Conservation (phyloP, 2,329 filamentous ascomycete genomes). For the Sporothrix brunneoviolacea region DNA sequence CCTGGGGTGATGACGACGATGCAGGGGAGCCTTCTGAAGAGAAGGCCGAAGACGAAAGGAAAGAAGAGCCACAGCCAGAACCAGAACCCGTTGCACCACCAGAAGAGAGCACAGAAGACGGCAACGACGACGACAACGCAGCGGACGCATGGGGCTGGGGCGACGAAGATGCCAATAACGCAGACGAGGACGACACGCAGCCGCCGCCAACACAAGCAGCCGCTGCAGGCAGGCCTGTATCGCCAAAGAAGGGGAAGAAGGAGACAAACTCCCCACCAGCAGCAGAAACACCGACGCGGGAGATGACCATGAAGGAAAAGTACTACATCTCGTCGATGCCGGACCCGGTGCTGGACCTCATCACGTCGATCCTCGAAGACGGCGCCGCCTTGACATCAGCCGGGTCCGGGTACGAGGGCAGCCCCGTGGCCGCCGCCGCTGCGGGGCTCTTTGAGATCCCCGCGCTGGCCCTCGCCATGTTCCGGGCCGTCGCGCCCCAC, state of each 20-base stretch:
- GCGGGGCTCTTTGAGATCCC: conserved; percentile 65
- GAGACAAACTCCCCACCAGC: background rate
- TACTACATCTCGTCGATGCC: conserved; percentile 89
- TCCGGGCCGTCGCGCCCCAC: conserved; percentile 67
- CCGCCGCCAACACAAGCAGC: conserved; percentile 11
- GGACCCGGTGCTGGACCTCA: conserved; percentile 63
- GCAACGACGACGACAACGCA: conserved; percentile 35
- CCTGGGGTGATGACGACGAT: conserved; percentile 29
- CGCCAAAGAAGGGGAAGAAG: conserved; percentile 2
- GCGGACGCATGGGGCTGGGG: conserved; percentile 81
- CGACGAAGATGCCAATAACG: conserved; percentile 48
- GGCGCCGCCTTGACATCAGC: conserved; percentile 49
- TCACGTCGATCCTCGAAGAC: conserved; percentile 54
- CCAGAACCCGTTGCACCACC: conserved; percentile 13
- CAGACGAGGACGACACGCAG: conserved; percentile 16
- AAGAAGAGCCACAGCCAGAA: conserved; percentile 25
- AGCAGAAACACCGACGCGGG: conserved; percentile 35
- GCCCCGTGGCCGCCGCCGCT: conserved; percentile 60
- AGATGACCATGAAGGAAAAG: conserved; percentile 74
- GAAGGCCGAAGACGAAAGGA: conserved; percentile 36
- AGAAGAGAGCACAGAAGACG: conserved; percentile 5
- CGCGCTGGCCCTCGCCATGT: conserved; percentile 68
- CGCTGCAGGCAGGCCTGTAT: conserved; percentile 11
- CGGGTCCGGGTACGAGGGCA: conserved; percentile 34
- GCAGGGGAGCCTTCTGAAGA: conserved; percentile 23